Base-by-base conservation (phyloP, 202 grass and related monocot genomes). In the Zoysia matrella region DNA sequence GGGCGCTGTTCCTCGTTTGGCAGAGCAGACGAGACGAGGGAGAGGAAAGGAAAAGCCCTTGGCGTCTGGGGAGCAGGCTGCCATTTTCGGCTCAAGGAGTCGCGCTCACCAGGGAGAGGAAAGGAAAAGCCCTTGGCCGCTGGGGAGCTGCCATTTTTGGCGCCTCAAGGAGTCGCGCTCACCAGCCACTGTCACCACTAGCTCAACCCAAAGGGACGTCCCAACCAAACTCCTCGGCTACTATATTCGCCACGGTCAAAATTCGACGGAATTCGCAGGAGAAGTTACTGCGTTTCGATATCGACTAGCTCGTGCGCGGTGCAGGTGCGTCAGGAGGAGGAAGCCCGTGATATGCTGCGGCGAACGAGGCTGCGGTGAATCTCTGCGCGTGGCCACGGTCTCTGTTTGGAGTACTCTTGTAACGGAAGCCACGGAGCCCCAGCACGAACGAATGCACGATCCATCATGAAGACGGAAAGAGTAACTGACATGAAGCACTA, bases 1-100 rank as follows among this genome's bases (percentile, higher is more conserved):
- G 40, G 72, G 58, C 48, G 62, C 77, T 92, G 89, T 67, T 83
- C 61, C 47, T 72, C 69, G 76, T 90, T 80, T 70, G 76, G 76
- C 67, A 30, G 48, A 50, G 7, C 57, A 18, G 16, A 30, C 7
- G 6, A 30, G 22, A 30, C 55, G 9, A 9, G 54, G 55, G 7
- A 9, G 57, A 3, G n/a, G 30, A n/a, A 53, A 40, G 2, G 50
- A 11, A 15, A 62, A 62, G 16, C 7, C 63, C 22, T 45, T 40
- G 77, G 52, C 22, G 22, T 74, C 5, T 67, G 54, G 47, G 69
- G 75, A 22, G 41, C 46, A 30, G 22, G 22, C 22, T 60, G 40
- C 6, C 56, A 47, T 77, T 81, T 68, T n/a, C 51, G 78, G 52
- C 57, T 60, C 6, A 30, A 30, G 7, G 8, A 46, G 22, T 30